These are phyloP conservation scores for Clarireedia monteithiana DNA, from an alignment of 2,329 filamentous ascomycete species.

Conservation along the genomic window DNA sequence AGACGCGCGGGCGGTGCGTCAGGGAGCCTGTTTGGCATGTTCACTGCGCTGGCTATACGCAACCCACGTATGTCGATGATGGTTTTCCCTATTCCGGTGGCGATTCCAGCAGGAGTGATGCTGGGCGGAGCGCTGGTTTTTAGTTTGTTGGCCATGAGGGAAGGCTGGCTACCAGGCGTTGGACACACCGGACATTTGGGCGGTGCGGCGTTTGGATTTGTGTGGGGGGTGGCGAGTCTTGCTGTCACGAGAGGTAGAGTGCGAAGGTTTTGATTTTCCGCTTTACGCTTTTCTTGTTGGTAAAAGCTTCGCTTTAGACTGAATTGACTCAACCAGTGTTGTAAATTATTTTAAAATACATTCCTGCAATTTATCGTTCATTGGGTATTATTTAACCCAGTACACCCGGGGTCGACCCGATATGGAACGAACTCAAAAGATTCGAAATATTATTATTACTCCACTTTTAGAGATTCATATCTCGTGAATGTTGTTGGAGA, in stretches of 20 bases:
- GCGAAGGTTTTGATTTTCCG: background rate
- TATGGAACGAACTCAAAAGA: too few relatives aligned
- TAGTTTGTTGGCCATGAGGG: background rate
- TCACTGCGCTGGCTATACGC: background rate
- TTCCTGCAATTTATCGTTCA: too few relatives aligned
- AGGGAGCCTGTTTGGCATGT: background rate
- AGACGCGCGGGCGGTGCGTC: background rate
- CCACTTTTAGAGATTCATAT: too few relatives aligned
- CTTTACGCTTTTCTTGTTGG: too few relatives aligned
- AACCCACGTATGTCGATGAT: background rate
- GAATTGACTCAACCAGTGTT: too few relatives aligned
- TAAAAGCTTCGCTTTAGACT: too few relatives aligned
- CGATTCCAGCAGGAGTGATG: background rate
- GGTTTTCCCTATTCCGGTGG: background rate
- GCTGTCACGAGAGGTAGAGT: background rate
- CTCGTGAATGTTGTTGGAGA: too few relatives aligned
- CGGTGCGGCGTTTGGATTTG: conserved; percentile 1
- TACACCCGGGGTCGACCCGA: too few relatives aligned
- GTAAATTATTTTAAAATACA: too few relatives aligned
- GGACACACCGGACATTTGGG: conserved; percentile 6
- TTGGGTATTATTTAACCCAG: too few relatives aligned
- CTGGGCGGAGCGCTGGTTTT: background rate
- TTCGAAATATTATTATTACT: too few relatives aligned
- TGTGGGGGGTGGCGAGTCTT: background rate
- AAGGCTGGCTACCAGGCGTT: background rate